Percentiles rank a stretch among this genome's conserved stretches.
Conservation (phyloP, 2,329 filamentous ascomycete genomes). For the Pseudogymnoascus sp. region DNA sequence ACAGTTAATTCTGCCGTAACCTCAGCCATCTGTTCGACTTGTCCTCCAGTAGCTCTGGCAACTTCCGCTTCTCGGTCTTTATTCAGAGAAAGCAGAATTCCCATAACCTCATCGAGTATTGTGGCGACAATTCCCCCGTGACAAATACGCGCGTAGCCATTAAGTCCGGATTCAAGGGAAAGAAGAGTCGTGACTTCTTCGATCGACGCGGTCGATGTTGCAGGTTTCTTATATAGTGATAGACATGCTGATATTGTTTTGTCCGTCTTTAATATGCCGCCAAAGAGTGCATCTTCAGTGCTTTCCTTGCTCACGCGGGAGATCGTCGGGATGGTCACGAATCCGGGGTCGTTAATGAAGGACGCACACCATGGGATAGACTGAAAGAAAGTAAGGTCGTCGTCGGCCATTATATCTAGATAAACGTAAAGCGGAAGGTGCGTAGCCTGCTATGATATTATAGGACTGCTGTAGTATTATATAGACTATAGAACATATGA, state of each 20-base stretch:
- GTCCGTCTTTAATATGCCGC: conserved; percentile 8
- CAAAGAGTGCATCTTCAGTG: conserved; percentile 11
- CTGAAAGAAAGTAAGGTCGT: conserved; percentile 3
- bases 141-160: conserved; percentile 6
- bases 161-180: conserved; percentile 5
- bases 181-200: conserved; percentile 8
- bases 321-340: background rate
- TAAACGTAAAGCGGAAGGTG: background rate
- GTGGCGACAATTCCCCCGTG: conserved; percentile 10
- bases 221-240: conserved; percentile 6
- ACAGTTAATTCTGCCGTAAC: conserved; percentile 12
- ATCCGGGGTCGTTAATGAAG: conserved; percentile 5
- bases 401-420: background rate
- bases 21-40: background rate
- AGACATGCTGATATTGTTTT: conserved; percentile 8
- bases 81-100: conserved; percentile 9
- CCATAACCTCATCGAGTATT: conserved; percentile 10
- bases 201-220: background rate
- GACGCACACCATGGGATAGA: conserved; percentile 12
- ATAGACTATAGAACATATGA: background rate
- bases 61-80: background rate
- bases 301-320: conserved; percentile 10
- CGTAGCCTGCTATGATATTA: background rate
- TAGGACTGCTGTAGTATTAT: background rate
- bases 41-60: background rate